Evolutionary conservation across 768 basidiomycete species (phyloP).

Genomic region (Clathrus columnatus): DNA sequence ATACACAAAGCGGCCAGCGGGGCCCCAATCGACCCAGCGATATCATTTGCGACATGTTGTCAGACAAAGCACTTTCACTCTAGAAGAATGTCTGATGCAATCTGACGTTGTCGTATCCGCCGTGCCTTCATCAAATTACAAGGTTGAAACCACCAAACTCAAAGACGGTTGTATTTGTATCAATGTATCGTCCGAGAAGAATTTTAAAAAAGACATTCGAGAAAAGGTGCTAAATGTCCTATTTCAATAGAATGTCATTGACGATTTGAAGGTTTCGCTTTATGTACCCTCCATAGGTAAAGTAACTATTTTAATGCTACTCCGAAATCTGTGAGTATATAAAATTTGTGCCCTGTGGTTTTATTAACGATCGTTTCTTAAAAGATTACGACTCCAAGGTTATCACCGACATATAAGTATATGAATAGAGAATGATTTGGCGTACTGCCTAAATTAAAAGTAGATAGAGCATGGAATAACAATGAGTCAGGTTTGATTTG

Average conservation of each 20-base stretch:
- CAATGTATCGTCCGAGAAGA: slow-evolving; percentile 92
- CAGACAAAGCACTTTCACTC: slow-evolving; percentile 53
- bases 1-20: slow-evolving; percentile 83
- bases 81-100: slow-evolving; percentile 72
- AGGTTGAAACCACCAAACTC: slow-evolving; percentile 79
- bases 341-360: background rate
- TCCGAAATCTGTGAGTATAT: slow-evolving; percentile 76
- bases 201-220: slow-evolving; percentile 88
- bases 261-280: slow-evolving; percentile 62
- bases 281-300: slow-evolving; percentile 97
- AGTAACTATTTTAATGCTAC: slow-evolving; percentile 95
- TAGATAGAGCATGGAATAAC: too few species aligned
- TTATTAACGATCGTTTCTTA: background rate
- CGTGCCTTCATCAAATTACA: slow-evolving; percentile 78
- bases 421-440: background rate
- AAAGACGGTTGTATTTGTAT: slow-evolving; percentile 93
- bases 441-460: too few species aligned
- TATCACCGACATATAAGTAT: slow-evolving; percentile 27
- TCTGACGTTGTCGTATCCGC: slow-evolving; percentile 95
- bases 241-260: background rate
- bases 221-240: slow-evolving; percentile 59
- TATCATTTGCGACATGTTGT: slow-evolving; percentile 84
- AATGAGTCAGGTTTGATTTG: too few species aligned
- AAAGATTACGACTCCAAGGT: slow-evolving; percentile 48
- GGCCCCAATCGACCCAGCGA: slow-evolving; percentile 28